Conservation (phyloP, 768 basidiomycete species). For the Mycena polygramma region DNA sequence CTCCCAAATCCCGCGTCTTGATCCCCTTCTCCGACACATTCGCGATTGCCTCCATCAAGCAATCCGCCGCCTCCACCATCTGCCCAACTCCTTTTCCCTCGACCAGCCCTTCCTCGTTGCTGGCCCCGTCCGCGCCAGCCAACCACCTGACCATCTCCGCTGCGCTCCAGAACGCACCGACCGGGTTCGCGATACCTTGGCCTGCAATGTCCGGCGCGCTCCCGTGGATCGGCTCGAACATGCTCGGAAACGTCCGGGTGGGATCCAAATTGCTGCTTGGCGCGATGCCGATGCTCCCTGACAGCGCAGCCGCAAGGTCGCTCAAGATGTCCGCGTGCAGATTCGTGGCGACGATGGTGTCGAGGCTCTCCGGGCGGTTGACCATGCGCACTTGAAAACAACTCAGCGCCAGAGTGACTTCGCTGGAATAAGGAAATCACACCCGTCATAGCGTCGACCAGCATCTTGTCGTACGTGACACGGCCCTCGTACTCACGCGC, state of each 20-base stretch:
- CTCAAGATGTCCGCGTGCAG: slow-evolving; percentile 70
- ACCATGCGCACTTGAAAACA: slow-evolving; percentile 50
- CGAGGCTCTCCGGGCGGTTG: slow-evolving; percentile 64
- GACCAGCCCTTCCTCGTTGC: slow-evolving; percentile 42
- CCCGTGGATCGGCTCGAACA: slow-evolving; percentile 71
- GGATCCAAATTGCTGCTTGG: slow-evolving; percentile 64
- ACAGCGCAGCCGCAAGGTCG: slow-evolving; percentile 67
- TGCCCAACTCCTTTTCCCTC: slow-evolving; percentile 52
- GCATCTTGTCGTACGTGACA: slow-evolving; percentile 60
- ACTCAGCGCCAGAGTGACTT: neutral
- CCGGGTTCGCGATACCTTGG: slow-evolving; percentile 66
- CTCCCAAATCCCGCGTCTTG: slow-evolving; percentile 79
- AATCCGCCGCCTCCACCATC: slow-evolving; percentile 52
- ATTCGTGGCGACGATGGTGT: slow-evolving; percentile 69
- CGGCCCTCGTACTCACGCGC: slow-evolving; percentile 63
- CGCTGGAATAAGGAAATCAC: slow-evolving; percentile 38
- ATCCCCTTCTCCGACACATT: slow-evolving; percentile 50
- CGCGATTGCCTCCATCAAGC: slow-evolving; percentile 58
- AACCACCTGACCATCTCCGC: slow-evolving; percentile 65
- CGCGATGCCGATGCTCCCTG: slow-evolving; percentile 69
- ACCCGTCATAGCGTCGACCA: slow-evolving; percentile 66
- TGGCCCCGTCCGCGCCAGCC: slow-evolving; percentile 34
- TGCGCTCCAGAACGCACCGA: slow-evolving; percentile 68
- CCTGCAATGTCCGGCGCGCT: slow-evolving; percentile 71
- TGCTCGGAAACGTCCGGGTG: slow-evolving; percentile 56